Evolutionary conservation across 2,329 filamentous ascomycete genomes (phyloP).

Genomic region (Cordyceps militaris): DNA sequence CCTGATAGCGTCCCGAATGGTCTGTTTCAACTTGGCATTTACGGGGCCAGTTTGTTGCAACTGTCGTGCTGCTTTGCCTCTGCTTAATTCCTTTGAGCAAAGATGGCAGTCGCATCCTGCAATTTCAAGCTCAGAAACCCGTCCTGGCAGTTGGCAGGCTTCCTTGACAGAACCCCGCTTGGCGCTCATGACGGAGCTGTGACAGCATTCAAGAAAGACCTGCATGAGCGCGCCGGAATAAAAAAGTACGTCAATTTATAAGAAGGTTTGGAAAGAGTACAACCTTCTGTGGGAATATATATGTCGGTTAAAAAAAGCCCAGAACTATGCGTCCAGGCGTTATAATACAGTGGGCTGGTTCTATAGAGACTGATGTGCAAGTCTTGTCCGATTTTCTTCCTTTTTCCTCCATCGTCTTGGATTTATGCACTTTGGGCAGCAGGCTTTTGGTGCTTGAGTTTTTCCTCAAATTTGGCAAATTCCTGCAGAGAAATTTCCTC

Average conservation of each 20-base stretch:
- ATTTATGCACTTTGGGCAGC: slow-evolving; percentile 10
- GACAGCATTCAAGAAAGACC: no score
- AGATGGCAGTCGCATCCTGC: background rate
- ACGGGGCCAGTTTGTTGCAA: background rate
- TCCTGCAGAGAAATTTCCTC: slow-evolving; percentile 82
- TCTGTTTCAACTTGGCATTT: background rate
- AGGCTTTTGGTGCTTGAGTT: slow-evolving; percentile 50
- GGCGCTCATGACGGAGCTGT: no score
- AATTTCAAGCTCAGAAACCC: background rate
- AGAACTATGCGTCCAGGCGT: background rate
- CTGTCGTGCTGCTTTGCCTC: background rate
- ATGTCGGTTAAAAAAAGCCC: background rate
- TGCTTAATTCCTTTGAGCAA: background rate
- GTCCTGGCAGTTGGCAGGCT: no score
- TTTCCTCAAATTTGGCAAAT: slow-evolving; percentile 94
- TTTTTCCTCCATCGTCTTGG: background rate
- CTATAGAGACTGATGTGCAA: background rate
- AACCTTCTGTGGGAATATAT: background rate
- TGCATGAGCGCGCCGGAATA: background rate
- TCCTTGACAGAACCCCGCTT: no score
- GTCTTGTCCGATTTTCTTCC: background rate
- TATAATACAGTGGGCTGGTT: background rate
- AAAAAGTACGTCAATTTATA: background rate
- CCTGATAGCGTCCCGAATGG: background rate
- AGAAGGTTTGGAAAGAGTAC: background rate